Percentiles rank a stretch among this genome's conserved stretches.
phyloP scores from a whole-genome alignment of 148 eudicot species.

The Chenopodium berlandieri region DNA sequence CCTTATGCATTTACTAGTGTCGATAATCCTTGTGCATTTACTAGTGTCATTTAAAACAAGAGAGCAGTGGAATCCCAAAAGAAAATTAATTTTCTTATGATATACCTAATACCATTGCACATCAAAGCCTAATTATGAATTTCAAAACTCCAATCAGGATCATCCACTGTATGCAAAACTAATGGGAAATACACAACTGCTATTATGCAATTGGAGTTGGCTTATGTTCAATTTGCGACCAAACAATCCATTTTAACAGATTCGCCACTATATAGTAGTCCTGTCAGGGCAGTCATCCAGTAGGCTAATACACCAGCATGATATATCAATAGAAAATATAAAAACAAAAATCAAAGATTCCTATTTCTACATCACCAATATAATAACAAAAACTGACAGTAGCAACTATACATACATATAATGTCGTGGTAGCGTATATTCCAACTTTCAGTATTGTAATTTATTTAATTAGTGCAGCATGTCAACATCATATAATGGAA shows the following conservation, averaged over 20 bases:
- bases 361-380: not conserved
- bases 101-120: not conserved
- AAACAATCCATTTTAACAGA: not conserved
- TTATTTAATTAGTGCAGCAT: not conserved
- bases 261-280: not conserved
- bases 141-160: too few relatives aligned
- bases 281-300: not conserved
- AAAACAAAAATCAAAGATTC: not conserved
- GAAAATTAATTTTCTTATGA: not conserved
- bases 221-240: not conserved
- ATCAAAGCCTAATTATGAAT: not conserved
- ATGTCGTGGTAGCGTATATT: not conserved
- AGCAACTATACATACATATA: not conserved
- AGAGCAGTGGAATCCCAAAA: not conserved
- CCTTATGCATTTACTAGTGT: not conserved
- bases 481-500: not conserved
- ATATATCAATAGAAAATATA: not conserved
- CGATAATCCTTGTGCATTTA: not conserved
- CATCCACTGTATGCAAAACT: too few relatives aligned
- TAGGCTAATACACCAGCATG: not conserved
- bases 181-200: not conserved
- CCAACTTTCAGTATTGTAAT: not conserved
- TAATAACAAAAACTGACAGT: too few relatives aligned
- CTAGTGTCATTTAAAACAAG: not conserved
- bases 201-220: not conserved